Percentiles rank a stretch among this genome's conserved stretches.
These are phyloP conservation scores for Yamadazyma oceani DNA, from an alignment of 1,139 yeast species.

Conservation along the genomic window DNA sequence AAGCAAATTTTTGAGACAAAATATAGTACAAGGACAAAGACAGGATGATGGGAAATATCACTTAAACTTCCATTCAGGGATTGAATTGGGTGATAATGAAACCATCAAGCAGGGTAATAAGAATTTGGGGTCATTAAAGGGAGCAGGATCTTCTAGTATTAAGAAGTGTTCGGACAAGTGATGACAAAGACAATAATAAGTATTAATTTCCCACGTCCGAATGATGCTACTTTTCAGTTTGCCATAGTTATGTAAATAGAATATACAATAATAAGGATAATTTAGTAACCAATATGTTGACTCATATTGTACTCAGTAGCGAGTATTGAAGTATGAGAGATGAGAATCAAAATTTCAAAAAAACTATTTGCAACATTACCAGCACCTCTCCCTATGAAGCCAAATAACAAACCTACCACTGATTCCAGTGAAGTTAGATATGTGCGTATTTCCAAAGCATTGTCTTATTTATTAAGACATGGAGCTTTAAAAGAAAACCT, in stretches of 20 bases:
- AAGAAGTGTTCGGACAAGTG: slow-evolving; percentile 11
- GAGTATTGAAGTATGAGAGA: too few relatives aligned
- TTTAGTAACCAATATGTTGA: too few relatives aligned
- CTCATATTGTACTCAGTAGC: too few relatives aligned
- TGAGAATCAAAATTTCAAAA: too few relatives aligned
- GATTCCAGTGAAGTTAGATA: slow-evolving; percentile 33
- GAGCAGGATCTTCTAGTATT: slow-evolving; percentile 27
- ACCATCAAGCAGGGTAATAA: slow-evolving; percentile 37
- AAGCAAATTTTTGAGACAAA: slow-evolving; percentile 61
- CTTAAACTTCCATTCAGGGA: slow-evolving; percentile 73
- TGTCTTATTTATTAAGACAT: slow-evolving; percentile 79
- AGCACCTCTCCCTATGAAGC: not conserved
- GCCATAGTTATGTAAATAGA: not conserved
- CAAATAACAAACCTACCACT: not conserved
- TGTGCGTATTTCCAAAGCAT: slow-evolving; percentile 63
- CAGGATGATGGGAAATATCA: slow-evolving; percentile 46
- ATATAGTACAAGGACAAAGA: slow-evolving; percentile 81
- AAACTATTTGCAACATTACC: too few relatives aligned
- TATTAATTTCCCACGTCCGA: too few relatives aligned
- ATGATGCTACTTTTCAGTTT: too few relatives aligned
- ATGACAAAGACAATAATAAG: too few relatives aligned
- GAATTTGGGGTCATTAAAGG: slow-evolving; percentile 44
- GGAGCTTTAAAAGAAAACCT: slow-evolving; percentile 75
- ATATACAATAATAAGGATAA: not conserved
- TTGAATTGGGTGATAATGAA: slow-evolving; percentile 90